A percentile compares a stretch with the other conserved stretches of the same genome.
These are phyloP conservation scores for Priceomyces melissophilus DNA, from an alignment of 805 yeast species.

Conservation along the genomic window DNA sequence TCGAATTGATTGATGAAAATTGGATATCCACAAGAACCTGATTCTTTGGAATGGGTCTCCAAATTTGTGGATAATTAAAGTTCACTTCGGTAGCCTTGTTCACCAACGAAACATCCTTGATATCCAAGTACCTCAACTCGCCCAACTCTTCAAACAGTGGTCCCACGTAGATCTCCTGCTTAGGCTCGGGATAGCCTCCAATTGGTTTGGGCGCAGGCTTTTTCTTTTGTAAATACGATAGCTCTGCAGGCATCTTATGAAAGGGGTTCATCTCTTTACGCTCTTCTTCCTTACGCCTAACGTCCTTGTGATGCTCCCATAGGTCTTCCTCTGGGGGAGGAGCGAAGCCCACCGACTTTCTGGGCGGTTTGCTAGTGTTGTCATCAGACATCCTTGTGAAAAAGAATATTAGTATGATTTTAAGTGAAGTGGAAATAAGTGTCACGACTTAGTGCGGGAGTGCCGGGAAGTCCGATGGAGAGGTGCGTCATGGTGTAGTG, in stretches of 20 bases:
- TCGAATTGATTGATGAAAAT: slow-evolving; percentile 61
- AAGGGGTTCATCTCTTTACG: slow-evolving; percentile 28
- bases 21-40: slow-evolving; percentile 56
- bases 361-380: slow-evolving; percentile 4
- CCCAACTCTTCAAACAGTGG: slow-evolving; percentile 25
- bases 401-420: no score
- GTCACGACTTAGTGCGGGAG: no score
- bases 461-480: no score
- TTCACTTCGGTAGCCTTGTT: slow-evolving; percentile 45
- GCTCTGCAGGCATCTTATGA: slow-evolving; percentile 41
- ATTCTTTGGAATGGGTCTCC: slow-evolving; percentile 45
- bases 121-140: slow-evolving; percentile 49
- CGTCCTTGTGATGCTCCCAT: slow-evolving; percentile 29
- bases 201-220: slow-evolving; percentile 27
- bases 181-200: background rate
- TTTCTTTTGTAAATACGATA: slow-evolving; percentile 31
- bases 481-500: no score
- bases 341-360: slow-evolving; percentile 39
- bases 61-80: slow-evolving; percentile 50
- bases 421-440: no score
- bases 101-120: slow-evolving; percentile 45
- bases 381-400: no score
- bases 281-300: slow-evolving; percentile 25
- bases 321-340: slow-evolving; percentile 34
- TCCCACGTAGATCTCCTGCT: background rate